Base-by-base conservation (phyloP, 2,329 filamentous ascomycete species). In the Aspergillus aculeatinus region DNA sequence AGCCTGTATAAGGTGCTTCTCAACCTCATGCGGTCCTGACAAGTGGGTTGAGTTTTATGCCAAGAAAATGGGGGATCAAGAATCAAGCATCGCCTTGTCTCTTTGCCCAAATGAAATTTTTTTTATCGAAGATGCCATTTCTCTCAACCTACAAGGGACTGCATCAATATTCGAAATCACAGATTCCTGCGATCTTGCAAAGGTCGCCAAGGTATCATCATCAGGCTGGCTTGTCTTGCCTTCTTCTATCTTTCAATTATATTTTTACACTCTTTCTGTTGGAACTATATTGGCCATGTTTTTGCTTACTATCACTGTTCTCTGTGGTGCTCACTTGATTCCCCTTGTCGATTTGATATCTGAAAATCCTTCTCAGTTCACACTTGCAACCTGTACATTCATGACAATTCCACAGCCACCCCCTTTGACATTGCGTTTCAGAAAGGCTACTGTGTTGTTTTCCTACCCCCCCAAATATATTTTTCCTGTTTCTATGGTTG, bases 361-460 rank as follows among this genome's bases (percentile, higher is more conserved):
- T 44, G 39, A 19, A 19, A 44, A 44, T 44, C 5, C n/a, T 44
- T 44, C 16, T 12, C 5, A 44, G 39, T 44, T 44, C n/a, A 11
- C 11, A 11, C 58, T 59, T 60, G 50, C 51, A 42, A 39, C 39
- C 6, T 65, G 61, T 60, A 63, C 27, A 63, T 54, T 57, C 52
- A 59, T 52, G 61, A 60, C 47, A 21, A 44, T 53, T 58, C 16
- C 42, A 31, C 49, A n/a, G 29, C 31, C 39, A 50, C 19, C 47
- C 42, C 19, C 48, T 42, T 27, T 21, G 51, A 44, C 33, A 33
- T 9, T 44, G 14, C 51, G 51, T 31, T 31, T 60, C 27, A n/a
- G 12, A 31, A 58, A 23, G 49, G n/a, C 55, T 52, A 27, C 55
- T 29, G 54, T 54, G 33, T 23, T 52, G 33, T 53, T 48, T n/a